These are phyloP conservation scores for Chenopodium album DNA, from an alignment of 148 eudicot species.

Conservation along the genomic window DNA sequence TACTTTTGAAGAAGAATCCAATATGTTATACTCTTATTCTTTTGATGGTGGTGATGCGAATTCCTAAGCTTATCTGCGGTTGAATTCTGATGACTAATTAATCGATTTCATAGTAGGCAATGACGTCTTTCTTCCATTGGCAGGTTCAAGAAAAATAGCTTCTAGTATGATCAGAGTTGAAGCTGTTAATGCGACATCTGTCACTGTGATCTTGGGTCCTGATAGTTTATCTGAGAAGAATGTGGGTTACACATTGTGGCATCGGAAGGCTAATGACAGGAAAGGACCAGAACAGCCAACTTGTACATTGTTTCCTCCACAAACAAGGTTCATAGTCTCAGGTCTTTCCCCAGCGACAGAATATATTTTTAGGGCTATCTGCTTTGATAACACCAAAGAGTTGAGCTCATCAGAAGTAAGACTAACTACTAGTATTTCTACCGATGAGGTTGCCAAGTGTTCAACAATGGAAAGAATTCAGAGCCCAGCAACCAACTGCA, in stretches of 20 bases:
- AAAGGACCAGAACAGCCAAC: constrained; percentile 53
- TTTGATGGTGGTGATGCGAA: background rate
- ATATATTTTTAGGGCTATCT: constrained; percentile 56
- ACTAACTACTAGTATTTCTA: constrained; percentile 34
- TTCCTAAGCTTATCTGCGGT: background rate
- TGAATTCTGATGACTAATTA: background rate
- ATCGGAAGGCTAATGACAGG: constrained; percentile 55
- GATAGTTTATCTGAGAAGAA: constrained; percentile 30
- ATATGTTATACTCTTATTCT: too few species aligned
- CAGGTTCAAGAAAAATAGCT: constrained; percentile 41
- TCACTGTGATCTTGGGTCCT: constrained; percentile 44
- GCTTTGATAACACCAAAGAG: constrained; percentile 37
- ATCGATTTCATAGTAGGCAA: constrained; percentile 9
- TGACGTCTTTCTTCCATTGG: constrained; percentile 10
- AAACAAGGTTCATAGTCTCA: constrained; percentile 48
- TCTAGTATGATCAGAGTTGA: constrained; percentile 46
- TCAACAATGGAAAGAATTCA: constrained; percentile 49
- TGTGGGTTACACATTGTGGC: constrained; percentile 56
- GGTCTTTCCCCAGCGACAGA: constrained; percentile 59
- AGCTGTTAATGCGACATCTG: constrained; percentile 50
- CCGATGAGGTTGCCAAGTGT: constrained; percentile 16
- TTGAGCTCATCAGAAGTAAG: constrained; percentile 43
- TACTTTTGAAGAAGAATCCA: too few species aligned
- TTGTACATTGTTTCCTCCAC: constrained; percentile 48
- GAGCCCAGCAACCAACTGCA: constrained; percentile 70